Evolutionary conservation across 345 rosid genomes (phyloP).

Genomic region (Cardiospermum halicacabum): DNA sequence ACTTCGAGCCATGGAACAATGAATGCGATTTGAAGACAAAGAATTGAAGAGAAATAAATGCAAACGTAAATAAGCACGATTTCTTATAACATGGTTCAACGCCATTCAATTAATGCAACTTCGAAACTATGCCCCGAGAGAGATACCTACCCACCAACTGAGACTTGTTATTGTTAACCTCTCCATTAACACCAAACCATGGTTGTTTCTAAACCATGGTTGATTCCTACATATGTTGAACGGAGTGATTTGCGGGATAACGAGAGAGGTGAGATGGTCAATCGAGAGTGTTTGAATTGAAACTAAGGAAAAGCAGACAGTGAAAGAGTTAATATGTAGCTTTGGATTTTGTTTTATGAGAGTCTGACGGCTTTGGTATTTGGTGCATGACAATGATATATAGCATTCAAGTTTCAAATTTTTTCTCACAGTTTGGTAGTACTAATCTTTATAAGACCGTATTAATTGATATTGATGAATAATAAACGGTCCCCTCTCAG

Average conservation of each 20-base stretch:
- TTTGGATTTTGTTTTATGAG: neutral
- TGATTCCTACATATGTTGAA: too few species aligned
- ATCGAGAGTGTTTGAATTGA: neutral
- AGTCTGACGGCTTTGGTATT: slow-evolving; percentile 7
- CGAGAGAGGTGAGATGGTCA: neutral
- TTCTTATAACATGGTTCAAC: slow-evolving; percentile 7
- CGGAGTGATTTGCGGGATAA: slow-evolving; percentile 6
- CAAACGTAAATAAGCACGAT: slow-evolving; percentile 18
- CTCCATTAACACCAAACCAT: too few species aligned
- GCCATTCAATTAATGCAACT: slow-evolving; percentile 12
- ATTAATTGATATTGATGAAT: too few species aligned
- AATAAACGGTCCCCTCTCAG: neutral
- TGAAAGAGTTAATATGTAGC: neutral
- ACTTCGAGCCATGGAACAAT: slow-evolving; percentile 26
- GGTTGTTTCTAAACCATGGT: too few species aligned
- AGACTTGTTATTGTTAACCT: too few species aligned
- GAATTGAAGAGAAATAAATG: slow-evolving; percentile 22
- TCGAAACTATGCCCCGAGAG: neutral
- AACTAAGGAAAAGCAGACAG: neutral
- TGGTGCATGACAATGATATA: neutral
- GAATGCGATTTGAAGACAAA: slow-evolving; percentile 19
- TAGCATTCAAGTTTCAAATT: neutral
- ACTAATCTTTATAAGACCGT: too few species aligned
- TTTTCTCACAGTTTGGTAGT: too few species aligned
- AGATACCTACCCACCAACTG: too few species aligned